Evolutionary conservation across 169 alveolate genomes (phyloP).

Genomic region (Eimeria maxima): DNA sequence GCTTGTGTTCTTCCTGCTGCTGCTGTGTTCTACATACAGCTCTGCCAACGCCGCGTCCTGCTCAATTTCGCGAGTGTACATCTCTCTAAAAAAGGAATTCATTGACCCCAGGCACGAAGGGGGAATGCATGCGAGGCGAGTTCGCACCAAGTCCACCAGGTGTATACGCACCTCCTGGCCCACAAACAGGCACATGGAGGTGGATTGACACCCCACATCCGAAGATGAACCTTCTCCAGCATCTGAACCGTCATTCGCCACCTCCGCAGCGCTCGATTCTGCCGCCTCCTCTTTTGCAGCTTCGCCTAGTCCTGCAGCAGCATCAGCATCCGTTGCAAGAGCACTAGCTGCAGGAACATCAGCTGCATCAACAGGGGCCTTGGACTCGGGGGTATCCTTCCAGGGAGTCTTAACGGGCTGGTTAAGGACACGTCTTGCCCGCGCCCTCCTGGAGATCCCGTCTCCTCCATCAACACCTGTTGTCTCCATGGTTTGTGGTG

Average conservation of each 20-base stretch:
- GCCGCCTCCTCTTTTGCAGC: neutral
- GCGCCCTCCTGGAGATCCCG: neutral
- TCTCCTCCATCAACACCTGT: neutral
- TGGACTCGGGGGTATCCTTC: neutral
- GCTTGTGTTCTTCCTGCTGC: conserved; percentile 30
- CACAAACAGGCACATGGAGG: conserved; percentile 2
- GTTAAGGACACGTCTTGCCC: neutral
- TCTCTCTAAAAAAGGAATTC: neutral
- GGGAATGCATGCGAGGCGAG: neutral
- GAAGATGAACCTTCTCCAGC: neutral
- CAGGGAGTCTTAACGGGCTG: neutral
- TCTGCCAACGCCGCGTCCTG: conserved; percentile 3
- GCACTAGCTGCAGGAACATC: neutral
- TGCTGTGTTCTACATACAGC: conserved; percentile 64
- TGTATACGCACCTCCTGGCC: conserved; percentile 75
- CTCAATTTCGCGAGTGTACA: conserved; percentile 6
- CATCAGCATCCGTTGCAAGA: neutral
- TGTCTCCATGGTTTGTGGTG: conserved; percentile 15
- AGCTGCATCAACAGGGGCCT: neutral
- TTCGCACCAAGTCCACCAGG: conserved; percentile 70
- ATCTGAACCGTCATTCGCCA: neutral
- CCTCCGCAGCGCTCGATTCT: neutral
- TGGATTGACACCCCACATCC: neutral
- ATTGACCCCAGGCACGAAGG: neutral
- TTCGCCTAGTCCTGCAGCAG: neutral